Percentiles rank a stretch among this genome's conserved stretches.
These are phyloP conservation scores for Epichloe elymi DNA, from an alignment of 2,329 filamentous ascomycete species.

Conservation along the genomic window DNA sequence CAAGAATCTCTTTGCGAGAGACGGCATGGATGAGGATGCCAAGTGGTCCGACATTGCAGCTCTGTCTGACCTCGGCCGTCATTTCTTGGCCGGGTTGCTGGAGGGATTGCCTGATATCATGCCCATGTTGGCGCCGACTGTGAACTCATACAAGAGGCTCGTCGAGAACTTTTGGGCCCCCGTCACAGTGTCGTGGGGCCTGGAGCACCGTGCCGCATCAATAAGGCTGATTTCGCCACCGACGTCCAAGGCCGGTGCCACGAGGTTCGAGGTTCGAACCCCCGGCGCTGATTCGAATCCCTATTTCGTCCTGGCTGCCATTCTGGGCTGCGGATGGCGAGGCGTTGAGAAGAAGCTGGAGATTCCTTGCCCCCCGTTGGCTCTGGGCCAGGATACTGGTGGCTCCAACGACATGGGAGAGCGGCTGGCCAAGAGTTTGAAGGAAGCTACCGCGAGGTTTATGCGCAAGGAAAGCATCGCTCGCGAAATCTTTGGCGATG, in stretches of 20 bases:
- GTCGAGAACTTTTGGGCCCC: constrained; percentile 99
- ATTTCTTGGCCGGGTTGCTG: constrained; percentile 85
- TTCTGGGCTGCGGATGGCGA: constrained; percentile 78
- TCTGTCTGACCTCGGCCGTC: constrained; percentile 76
- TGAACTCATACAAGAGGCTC: constrained; percentile 96
- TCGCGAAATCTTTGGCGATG: constrained; percentile 86
- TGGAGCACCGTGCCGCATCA: constrained; percentile 87
- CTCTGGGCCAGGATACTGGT: constrained; percentile 73
- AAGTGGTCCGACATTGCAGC: constrained; percentile 62
- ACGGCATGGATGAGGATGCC: constrained; percentile 55
- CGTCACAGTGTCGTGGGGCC: constrained; percentile 91
- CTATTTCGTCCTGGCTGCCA: constrained; percentile 72
- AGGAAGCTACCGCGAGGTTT: constrained; percentile 73
- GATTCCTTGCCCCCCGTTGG: constrained; percentile 74
- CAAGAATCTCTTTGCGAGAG: constrained; percentile 72
- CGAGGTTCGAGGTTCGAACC: constrained; percentile 84
- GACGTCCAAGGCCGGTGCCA: constrained; percentile 70
- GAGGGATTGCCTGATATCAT: constrained; percentile 88
- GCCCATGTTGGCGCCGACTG: constrained; percentile 84
- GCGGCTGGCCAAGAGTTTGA: constrained; percentile 69
- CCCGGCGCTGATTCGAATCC: constrained; percentile 92
- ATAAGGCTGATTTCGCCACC: constrained; percentile 84
- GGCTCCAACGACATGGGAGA: constrained; percentile 56
- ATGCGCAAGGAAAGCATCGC: constrained; percentile 69
- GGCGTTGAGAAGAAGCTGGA: constrained; percentile 86